These are phyloP conservation scores for Xylaria sp. DNA, from an alignment of 2,329 filamentous ascomycete species.

Conservation along the genomic window DNA sequence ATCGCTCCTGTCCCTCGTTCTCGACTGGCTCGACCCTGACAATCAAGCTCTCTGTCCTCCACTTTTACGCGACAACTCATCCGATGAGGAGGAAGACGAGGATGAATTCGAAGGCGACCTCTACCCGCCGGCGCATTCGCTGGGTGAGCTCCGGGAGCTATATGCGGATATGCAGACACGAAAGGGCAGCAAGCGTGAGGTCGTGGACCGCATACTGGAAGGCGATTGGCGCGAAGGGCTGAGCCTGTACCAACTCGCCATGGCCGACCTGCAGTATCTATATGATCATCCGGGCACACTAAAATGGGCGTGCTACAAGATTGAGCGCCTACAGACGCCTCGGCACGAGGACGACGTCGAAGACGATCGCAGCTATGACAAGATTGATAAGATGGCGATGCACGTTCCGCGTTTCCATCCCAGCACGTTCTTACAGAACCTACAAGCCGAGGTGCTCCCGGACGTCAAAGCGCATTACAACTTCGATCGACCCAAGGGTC, in stretches of 20 bases:
- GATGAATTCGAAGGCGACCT: constrained; percentile 72
- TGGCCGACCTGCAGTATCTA: constrained; percentile 74
- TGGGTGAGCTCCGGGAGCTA: constrained; percentile 73
- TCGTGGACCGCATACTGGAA: constrained; percentile 71
- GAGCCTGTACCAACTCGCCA: constrained; percentile 73
- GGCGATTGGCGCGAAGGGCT: constrained; percentile 76
- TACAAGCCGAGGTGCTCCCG: constrained; percentile 79
- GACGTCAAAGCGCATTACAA: constrained; percentile 87
- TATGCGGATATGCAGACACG: constrained; percentile 70
- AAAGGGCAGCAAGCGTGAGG: constrained; percentile 71
- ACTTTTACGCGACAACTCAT: constrained; percentile 60
- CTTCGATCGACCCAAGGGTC: constrained; percentile 74
- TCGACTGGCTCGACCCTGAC: constrained; percentile 80
- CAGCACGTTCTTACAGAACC: constrained; percentile 79
- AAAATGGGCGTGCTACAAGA: constrained; percentile 72
- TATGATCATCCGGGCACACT: constrained; percentile 73
- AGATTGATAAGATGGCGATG: constrained; percentile 60
- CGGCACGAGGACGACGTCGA: constrained; percentile 54
- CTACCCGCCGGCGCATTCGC: constrained; percentile 73
- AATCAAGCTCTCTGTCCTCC: constrained; percentile 71
- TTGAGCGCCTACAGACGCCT: constrained; percentile 63
- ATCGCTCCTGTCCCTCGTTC: constrained; percentile 76
- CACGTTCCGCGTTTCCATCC: constrained; percentile 79
- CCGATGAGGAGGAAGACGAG: constrained; percentile 61
- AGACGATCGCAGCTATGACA: constrained; percentile 42